Evolutionary conservation across 305 asterid genomes (phyloP), one percentile per base, ranked within the genome.

Genomic region (Stenogyne calaminthoides): DNA sequence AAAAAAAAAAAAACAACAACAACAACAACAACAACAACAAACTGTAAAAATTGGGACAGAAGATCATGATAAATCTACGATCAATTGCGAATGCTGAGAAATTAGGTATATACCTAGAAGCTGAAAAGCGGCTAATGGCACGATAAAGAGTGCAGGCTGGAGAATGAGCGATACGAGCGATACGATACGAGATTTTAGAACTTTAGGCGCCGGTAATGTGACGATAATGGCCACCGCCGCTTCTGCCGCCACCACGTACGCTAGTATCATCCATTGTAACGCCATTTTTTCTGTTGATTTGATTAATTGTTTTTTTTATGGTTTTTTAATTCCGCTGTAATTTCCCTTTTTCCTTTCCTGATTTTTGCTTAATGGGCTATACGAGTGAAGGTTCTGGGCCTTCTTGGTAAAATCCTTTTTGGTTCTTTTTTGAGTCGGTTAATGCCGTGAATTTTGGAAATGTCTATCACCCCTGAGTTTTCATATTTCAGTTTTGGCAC

Each of bases 161-260:
- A 93, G 96, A 75, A 88, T 71, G 14, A 91, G 82, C 15, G 97
- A 88, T 58, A 91, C 40, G 12, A 89, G 86, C 29, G 97, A 88
- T 18, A 88, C 93, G 61, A 93, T 56, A 7, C 96, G 89, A 67
- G 89, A 82, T 75, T 84, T 87, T 12, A 93, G 14, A 58, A 90
- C 81, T 80, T 85, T 88, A 0, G 98, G 98, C 46, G 92, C 71
- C 36, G 98, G 98, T 9, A 93, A 36, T 4, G 98, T 93, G 7
- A 93, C 44, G 55, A 93, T 51, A 49, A 89, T 64, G 9, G 97
- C 97, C 58, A 86, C 69, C 39, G 82, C 95, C 18, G 94, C 95
- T 80, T 93, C 98, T n/a, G 89, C 97, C 9, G 96, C 96, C 60
- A 91, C 98, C 16, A 93, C 84, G 80, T 89, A 93, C n/a, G 93